Percentiles rank a stretch among this genome's conserved stretches.
These are phyloP conservation scores for Castanospermum australe DNA, from an alignment of 306 rosid species.

Conservation along the genomic window DNA sequence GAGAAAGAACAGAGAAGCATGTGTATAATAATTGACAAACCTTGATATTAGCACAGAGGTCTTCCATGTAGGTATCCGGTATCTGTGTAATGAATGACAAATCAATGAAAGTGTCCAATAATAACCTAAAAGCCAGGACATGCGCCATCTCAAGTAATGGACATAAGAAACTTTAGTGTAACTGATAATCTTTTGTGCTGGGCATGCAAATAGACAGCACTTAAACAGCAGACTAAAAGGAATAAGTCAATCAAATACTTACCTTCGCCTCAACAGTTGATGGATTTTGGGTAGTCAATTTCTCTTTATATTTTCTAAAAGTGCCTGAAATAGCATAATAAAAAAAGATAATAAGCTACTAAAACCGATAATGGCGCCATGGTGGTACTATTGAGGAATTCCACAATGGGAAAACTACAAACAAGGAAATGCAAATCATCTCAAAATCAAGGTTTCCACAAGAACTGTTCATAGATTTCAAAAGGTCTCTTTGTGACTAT, in stretches of 20 bases:
- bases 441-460: no score
- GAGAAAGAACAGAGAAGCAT: not conserved
- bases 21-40: slow-evolving; percentile 34
- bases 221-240: not conserved
- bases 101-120: slow-evolving; percentile 15
- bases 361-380: not conserved
- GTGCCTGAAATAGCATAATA: slow-evolving; percentile 55
- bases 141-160: not conserved
- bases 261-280: slow-evolving; percentile 64
- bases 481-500: no score
- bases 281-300: slow-evolving; percentile 55
- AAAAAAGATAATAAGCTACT: slow-evolving; percentile 13
- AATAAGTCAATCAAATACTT: slow-evolving; percentile 21
- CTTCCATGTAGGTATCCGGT: slow-evolving; percentile 56
- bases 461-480: no score
- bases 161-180: not conserved
- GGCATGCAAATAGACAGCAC: slow-evolving; percentile 1
- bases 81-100: slow-evolving; percentile 45
- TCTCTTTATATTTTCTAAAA: slow-evolving; percentile 77
- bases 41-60: slow-evolving; percentile 71
- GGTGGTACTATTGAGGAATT: no score
- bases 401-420: no score
- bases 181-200: not conserved
- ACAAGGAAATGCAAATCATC: no score
- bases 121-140: slow-evolving; percentile 2